Conservation (phyloP, 345 rosid genomes). For the Acer saccharum region DNA sequence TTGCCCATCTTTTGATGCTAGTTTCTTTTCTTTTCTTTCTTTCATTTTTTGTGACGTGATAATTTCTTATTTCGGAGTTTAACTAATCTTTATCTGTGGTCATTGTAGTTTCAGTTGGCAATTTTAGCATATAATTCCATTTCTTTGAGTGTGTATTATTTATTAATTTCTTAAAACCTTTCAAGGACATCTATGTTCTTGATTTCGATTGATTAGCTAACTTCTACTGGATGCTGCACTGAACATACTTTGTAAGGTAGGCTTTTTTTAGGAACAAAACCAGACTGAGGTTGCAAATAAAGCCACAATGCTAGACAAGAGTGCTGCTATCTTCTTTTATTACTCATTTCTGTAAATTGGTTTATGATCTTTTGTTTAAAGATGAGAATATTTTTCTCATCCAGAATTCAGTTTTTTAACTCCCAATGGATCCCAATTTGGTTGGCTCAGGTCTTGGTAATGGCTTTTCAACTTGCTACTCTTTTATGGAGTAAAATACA, state of each 20-base stretch:
- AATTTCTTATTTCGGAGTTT: not conserved
- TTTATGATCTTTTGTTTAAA: not conserved
- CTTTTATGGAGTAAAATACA: not conserved
- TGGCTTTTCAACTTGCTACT: not conserved
- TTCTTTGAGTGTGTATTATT: not conserved
- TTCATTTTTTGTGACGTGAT: too few relatives aligned
- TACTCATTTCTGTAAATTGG: not conserved
- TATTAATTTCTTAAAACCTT: not conserved
- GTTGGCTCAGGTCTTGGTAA: not conserved
- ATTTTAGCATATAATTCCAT: not conserved
- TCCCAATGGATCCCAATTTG: not conserved
- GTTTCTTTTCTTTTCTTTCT: too few relatives aligned
- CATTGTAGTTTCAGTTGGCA: not conserved
- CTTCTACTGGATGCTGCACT: not conserved
- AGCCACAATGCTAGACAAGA: not conserved
- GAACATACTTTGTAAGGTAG: not conserved
- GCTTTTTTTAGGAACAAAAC: not conserved
- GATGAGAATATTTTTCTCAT: not conserved
- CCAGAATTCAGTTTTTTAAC: not conserved
- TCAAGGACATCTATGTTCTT: not conserved
- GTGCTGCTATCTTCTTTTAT: not conserved
- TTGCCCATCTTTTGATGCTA: not conserved
- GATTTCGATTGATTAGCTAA: too few relatives aligned
- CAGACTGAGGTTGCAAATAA: not conserved
- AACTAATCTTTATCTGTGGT: not conserved